Evolutionary conservation across 495 filamentous ascomycete species (phyloP).

Genomic region (Pyrenopolyporus hunteri): DNA sequence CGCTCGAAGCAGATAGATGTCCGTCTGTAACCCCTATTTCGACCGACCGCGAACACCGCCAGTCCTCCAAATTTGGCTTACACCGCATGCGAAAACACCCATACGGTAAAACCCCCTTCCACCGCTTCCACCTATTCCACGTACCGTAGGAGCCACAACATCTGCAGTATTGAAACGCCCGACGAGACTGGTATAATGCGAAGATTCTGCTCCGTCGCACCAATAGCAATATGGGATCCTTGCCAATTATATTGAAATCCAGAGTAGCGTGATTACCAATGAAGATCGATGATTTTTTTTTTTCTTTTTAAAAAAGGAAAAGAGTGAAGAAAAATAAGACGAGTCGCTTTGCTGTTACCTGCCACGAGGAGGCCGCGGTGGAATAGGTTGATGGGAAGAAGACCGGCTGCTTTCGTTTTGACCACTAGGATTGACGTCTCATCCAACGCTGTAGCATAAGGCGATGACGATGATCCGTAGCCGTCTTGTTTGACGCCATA

Average conservation of each 20-base stretch:
- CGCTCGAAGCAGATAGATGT: neutral
- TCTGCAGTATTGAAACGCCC: conserved; percentile 21
- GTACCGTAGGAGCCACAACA: conserved; percentile 17
- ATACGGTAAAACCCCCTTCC: conserved; percentile 7
- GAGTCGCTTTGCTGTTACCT: neutral
- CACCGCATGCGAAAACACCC: conserved; percentile 18
- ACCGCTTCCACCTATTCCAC: neutral
- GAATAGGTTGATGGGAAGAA: neutral
- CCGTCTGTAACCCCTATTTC: conserved; percentile 4
- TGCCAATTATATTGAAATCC: neutral
- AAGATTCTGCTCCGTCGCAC: neutral
- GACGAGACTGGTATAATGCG: conserved; percentile 6
- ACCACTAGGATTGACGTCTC: neutral
- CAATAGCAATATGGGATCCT: neutral
- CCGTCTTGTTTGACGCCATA: conserved; percentile 3
- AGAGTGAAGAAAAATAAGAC: neutral
- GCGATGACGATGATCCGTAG: conserved; percentile 6
- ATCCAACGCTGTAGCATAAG: conserved; percentile 9
- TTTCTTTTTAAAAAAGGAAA: no score
- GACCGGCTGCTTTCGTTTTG: conserved; percentile 3
- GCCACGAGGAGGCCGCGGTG: neutral
- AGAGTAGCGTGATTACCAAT: neutral
- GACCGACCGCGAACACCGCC: conserved; percentile 7
- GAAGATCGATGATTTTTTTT: no score
- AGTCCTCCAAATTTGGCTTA: neutral